Evolutionary conservation across 2,329 filamentous ascomycete genomes (phyloP).

Genomic region (Chrysosporium queenslandicum): DNA sequence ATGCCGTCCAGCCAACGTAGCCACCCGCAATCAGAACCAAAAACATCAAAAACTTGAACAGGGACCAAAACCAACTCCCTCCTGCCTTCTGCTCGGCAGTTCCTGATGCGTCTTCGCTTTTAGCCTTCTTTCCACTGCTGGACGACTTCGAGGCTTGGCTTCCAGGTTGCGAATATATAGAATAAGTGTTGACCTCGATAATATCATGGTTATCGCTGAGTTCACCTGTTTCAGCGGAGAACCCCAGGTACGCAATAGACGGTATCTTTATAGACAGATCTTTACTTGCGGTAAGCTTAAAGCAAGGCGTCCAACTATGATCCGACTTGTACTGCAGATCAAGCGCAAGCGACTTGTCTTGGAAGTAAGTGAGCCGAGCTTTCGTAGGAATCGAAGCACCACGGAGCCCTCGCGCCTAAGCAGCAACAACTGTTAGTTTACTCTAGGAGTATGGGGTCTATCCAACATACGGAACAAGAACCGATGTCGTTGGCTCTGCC

Average conservation of each 20-base stretch:
- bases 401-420: constrained; percentile 72
- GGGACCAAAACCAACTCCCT: constrained; percentile 58
- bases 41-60: constrained; percentile 76
- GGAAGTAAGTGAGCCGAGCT: constrained; percentile 85
- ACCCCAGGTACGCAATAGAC: constrained; percentile 54
- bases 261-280: constrained; percentile 67
- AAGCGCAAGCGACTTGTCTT: constrained; percentile 81
- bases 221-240: constrained; percentile 76
- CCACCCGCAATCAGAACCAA: constrained; percentile 57
- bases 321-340: constrained; percentile 92
- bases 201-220: constrained; percentile 97
- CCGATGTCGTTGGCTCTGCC: constrained; percentile 88
- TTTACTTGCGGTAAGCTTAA: constrained; percentile 54
- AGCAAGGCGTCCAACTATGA: constrained; percentile 81
- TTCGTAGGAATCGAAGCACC: constrained; percentile 71
- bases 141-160: constrained; percentile 16
- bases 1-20: constrained; percentile 80
- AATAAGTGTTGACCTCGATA: constrained; percentile 73
- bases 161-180: constrained; percentile 62
- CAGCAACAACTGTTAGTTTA: not conserved
- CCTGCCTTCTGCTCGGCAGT: constrained; percentile 20
- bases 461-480: constrained; percentile 65
- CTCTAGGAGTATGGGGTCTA: not conserved
- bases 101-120: constrained; percentile 20
- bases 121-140: constrained; percentile 22